These are phyloP conservation scores for Stylosanthes scabra DNA, from an alignment of 331 rosid species.

Conservation along the genomic window DNA sequence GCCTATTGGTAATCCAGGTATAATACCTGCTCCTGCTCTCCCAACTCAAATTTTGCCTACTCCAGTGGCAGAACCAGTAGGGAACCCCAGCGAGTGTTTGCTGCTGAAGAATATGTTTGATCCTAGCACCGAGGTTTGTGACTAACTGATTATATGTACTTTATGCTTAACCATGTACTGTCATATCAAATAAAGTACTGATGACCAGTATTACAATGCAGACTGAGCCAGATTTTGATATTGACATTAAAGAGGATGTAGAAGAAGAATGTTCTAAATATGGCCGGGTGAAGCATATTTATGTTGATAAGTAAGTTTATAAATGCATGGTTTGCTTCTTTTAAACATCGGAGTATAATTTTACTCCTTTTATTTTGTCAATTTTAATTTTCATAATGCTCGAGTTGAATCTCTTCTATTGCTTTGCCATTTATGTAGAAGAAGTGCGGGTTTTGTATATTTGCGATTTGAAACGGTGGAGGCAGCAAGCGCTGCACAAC, in stretches of 20 bases:
- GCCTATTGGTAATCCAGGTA: slow-evolving; percentile 72
- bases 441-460: slow-evolving; percentile 91
- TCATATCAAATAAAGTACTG: slow-evolving; percentile 18
- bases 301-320: slow-evolving; percentile 87
- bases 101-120: slow-evolving; percentile 95
- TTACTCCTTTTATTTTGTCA: background rate
- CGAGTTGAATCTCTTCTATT: background rate
- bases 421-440: slow-evolving; percentile 50
- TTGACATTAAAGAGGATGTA: slow-evolving; percentile 91
- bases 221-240: slow-evolving; percentile 87
- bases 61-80: slow-evolving; percentile 72
- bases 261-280: slow-evolving; percentile 96
- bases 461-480: slow-evolving; percentile 84
- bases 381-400: background rate
- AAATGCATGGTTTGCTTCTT: background rate
- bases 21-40: slow-evolving; percentile 57
- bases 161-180: background rate
- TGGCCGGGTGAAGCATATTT: slow-evolving; percentile 89
- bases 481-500: slow-evolving; percentile 87
- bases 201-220: slow-evolving; percentile 46
- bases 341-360: slow-evolving; percentile 5
- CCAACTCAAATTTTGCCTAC: slow-evolving; percentile 58
- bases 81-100: slow-evolving; percentile 89
- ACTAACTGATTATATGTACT: slow-evolving; percentile 24
- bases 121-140: slow-evolving; percentile 83